Evolutionary conservation across 768 basidiomycete species (phyloP), one percentile per base, ranked within the genome.

Genomic region (Collybia sp.): DNA sequence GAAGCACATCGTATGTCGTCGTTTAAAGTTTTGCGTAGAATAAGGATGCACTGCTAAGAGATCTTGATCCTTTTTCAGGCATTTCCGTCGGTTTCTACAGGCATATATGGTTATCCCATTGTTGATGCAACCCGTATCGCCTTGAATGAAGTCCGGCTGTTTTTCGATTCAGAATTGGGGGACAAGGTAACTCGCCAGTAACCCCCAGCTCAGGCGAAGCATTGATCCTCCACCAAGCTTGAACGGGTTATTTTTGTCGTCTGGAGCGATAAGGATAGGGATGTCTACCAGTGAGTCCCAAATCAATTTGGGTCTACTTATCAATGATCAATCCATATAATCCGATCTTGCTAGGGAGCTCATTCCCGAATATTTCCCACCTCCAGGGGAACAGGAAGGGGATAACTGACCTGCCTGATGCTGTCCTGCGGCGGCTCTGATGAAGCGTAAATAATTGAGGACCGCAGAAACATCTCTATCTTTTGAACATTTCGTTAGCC

Each of bases 41-140:
- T 40, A 25, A 41, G 2, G 33, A 25, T 43, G 32, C 40, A 25
- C n/a, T 43, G 30, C 30, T 16, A 15, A 15, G 10, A 16, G 10
- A 36, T 36, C 9, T 35, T 18, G 30, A 5, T 37, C 25, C 20
- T 40, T 6, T 32, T 12, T 15, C 47, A 91, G 90, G 88, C 88
- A 3, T 90, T 92, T 53, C 84, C 85, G 5, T 83, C 80, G 5
- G 79, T 93, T 42, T 91, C 89, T 3, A 90, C 88, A 0, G 90
- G 77, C 0, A 68, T 88, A 12, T 93, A 88, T 50, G 76, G 83
- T 2, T 92, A 91, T 62, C 90, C 89, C 1, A 80, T 88, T 38
- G 63, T 65, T 37, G 80, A 79, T 52, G 90, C 89, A 0, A 83
- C 90, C 0, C 75, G 76, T 25, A 72, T 92, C 43, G 88, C 89